Evolutionary conservation across 495 filamentous ascomycete genomes (phyloP), one percentile per base, ranked within the genome.

Genomic region (Penicillium maclennaniae): DNA sequence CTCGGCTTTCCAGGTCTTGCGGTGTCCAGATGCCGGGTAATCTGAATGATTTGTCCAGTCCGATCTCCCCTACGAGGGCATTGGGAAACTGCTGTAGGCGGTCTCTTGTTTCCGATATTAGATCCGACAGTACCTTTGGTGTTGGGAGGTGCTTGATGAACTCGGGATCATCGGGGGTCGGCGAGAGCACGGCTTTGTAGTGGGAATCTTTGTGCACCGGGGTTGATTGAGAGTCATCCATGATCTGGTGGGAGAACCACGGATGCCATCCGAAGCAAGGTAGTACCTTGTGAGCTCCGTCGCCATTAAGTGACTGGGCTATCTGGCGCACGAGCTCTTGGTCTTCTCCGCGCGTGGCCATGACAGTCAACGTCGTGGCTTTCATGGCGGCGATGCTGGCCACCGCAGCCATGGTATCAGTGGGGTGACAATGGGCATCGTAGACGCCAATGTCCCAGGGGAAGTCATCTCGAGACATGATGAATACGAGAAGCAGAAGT

Each of bases 261-360:
- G 95, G 95, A 68, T 98, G 93, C 91, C 92, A 96, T n/a, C 93
- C 93, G 72, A 96, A 98, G 26, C 84, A 85, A 0, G 93, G 92
- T 1, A 97, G 54, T 12, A 96, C 62, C 15, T 56, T 63, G 10
- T 59, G 55, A 27, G 47, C 17, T 38, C 58, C 46, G 53, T 43
- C 3, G 54, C 66, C 57, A 48, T 68, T 78, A 43, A 78, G 67
- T 31, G 67, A 58, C 23, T 75, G 68, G 2, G 91, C 86, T 46
- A 87, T 79, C 23, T 85, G 63, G 15, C 79, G 79, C 14, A 98
- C 95, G 17, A 97, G 82, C 8, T 85, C 76, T 69, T 97, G 93
- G 68, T 97, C 95, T 69, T 96, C 80, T 3, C 75, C 76, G 34
- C 92, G 84, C 0, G 95, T 97, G 7, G 89, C 83, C 92, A 98